phyloP scores from a whole-genome alignment of 306 rosid genomes.

The Cicer judaicum region DNA sequence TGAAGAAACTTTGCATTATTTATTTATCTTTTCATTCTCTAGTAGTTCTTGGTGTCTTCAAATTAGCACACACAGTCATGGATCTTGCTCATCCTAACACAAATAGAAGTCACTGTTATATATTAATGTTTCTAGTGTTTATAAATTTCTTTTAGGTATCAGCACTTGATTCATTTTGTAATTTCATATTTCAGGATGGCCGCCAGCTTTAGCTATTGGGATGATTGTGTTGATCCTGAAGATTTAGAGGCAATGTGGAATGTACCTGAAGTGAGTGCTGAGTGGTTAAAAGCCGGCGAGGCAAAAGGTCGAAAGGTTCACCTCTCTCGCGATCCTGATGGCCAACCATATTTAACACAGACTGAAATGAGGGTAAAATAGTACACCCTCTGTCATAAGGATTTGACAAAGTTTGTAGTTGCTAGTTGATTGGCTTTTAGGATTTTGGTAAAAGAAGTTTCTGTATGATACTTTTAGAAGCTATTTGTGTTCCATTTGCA shows the following conservation, averaged over 20 bases:
- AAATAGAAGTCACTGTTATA: background rate
- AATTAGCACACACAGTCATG: background rate
- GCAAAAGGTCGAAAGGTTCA: conserved; percentile 68
- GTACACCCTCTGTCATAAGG: conserved; percentile 17
- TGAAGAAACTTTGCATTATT: conserved; percentile 2
- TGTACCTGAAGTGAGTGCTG: conserved; percentile 63
- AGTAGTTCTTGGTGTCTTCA: conserved; percentile 4
- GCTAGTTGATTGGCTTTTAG: conserved; percentile 26
- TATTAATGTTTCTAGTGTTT: background rate
- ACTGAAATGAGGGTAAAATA: conserved; percentile 85
- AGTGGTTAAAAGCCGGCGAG: conserved; percentile 92
- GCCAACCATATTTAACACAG: conserved; percentile 84
- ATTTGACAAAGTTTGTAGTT: conserved; percentile 4
- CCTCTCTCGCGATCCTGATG: conserved; percentile 93
- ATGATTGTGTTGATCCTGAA: conserved; percentile 67
- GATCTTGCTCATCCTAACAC: conserved; percentile 6
- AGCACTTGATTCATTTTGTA: conserved; percentile 22
- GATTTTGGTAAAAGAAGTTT: background rate
- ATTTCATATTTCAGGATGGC: conserved; percentile 58
- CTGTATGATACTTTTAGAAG: conserved; percentile 5
- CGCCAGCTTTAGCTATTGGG: conserved; percentile 68
- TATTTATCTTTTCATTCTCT: conserved; percentile 7
- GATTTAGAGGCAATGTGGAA: conserved; percentile 91
- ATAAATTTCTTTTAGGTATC: background rate
- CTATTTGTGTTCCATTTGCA: conserved; percentile 22